Evolutionary conservation across 768 basidiomycete species (phyloP), one percentile per base, ranked within the genome.

Genomic region (Lentinula lateritia): DNA sequence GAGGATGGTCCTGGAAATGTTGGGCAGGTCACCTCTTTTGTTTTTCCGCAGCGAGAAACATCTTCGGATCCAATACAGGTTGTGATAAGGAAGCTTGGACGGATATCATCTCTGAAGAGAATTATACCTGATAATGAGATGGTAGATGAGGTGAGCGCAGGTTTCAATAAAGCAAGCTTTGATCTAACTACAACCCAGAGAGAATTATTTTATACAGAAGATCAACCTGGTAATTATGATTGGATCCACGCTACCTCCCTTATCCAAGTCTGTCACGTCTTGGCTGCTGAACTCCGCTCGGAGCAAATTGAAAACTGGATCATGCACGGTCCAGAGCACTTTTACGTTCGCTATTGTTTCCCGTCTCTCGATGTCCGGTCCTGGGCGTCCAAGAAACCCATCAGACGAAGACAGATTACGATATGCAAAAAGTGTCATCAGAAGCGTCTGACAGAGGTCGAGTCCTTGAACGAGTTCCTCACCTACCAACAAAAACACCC

Each of bases 131-230:
- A 56, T 0, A 61, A 69, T 20, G 61, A 74, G 0, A 55, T 85
- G 18, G 81, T 77, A 64, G 85, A 90, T 61, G 87, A 89, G 78
- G 89, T 88, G 60, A 58, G 28, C 35, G 12, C 8, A 8, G 7
- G 18, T 18, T 12, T 39, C 20, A 16, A 2, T 41, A n/a, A 13
- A 23, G 35, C 18, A 46, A n/a, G n/a, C 1, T 46, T 55, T 36
- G 56, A 18, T 15, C 43, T 52, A 7, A 36, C 56, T 39, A 16
- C 58, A 61, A 43, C 46, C 2, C 46, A 91, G 88, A 78, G 82
- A 20, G 83, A 92, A 61, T 66, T 90, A 0, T 89, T 83, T 64
- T 67, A 84, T 18, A 90, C 88, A 0, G 71, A 84, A 3, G 78
- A 84, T 15, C 6, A 16, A 42, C 39, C 38, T 6, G 15, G 16